Evolutionary conservation across 2,329 filamentous ascomycete species (phyloP).

Genomic region (Aspergillus melleus): DNA sequence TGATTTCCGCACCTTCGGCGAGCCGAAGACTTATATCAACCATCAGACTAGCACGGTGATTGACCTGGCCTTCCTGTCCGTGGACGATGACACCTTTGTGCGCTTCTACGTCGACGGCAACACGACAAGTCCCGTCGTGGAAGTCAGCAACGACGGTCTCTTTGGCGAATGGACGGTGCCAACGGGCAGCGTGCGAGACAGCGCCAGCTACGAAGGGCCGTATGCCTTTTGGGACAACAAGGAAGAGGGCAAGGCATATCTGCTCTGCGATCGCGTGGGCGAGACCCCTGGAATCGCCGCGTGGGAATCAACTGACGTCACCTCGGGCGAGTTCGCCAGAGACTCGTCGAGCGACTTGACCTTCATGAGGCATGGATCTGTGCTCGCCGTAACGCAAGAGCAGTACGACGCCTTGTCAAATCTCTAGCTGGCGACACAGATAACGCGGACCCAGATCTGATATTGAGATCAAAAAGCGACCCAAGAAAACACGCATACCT

Average conservation of each 20-base stretch:
- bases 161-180: constrained; percentile 12
- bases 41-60: constrained; percentile 5
- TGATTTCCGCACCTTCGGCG: constrained; percentile 16
- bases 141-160: constrained; percentile 13
- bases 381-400: constrained; percentile 10
- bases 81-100: constrained; percentile 8
- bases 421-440: constrained; percentile 31
- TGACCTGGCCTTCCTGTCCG: constrained; percentile 10
- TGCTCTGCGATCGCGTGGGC: constrained; percentile 12
- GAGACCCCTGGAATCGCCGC: constrained; percentile 8
- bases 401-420: constrained; percentile 17
- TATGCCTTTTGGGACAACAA: constrained; percentile 17
- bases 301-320: constrained; percentile 10
- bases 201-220: constrained; percentile 12
- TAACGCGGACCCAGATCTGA: neutral
- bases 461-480: neutral
- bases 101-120: constrained; percentile 14
- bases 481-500: no score
- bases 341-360: constrained; percentile 9
- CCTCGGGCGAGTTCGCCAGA: constrained; percentile 2
- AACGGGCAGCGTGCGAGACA: constrained; percentile 5
- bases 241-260: constrained; percentile 9
- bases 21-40: constrained; percentile 12
- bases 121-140: constrained; percentile 2
- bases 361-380: constrained; percentile 14